Conservation (phyloP, 2,329 filamentous ascomycete genomes). For the Teratosphaeria pseudoeucalypti region DNA sequence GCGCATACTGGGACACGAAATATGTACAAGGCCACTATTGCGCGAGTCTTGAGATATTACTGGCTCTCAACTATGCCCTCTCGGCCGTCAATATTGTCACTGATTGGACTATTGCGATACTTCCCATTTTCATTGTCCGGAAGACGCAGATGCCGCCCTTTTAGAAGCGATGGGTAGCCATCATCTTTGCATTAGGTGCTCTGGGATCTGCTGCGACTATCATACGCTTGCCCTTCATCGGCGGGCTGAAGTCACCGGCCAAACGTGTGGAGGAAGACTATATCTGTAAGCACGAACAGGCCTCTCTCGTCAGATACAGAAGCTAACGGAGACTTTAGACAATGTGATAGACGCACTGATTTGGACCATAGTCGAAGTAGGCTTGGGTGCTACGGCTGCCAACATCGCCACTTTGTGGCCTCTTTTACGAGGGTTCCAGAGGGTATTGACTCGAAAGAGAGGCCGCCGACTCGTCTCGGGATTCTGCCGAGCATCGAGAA, state of each 20-base stretch:
- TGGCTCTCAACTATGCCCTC: constrained; percentile 24
- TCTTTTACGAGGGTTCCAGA: constrained; percentile 27
- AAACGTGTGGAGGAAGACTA: constrained; percentile 28
- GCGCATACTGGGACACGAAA: constrained; percentile 40
- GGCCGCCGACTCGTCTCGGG: background rate
- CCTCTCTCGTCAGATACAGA: background rate
- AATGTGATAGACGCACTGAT: constrained; percentile 31
- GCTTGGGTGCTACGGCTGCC: constrained; percentile 31
- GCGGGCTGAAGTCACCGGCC: constrained; percentile 26
- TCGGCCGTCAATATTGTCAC: constrained; percentile 30
- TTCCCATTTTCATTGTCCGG: constrained; percentile 33
- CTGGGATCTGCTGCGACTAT: constrained; percentile 43
- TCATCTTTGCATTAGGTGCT: constrained; percentile 30
- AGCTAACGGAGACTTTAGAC: background rate
- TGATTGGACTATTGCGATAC: constrained; percentile 31
- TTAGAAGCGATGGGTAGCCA: constrained; percentile 29
- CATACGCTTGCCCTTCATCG: constrained; percentile 35
- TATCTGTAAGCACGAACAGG: constrained; percentile 16
- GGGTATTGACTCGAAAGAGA: background rate
- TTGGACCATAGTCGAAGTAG: constrained; percentile 24
- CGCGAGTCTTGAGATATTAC: constrained; percentile 2
- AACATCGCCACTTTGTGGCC: constrained; percentile 41
- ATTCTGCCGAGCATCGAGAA: background rate
- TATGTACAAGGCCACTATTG: constrained; percentile 33
- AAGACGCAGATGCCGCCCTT: constrained; percentile 30